Evolutionary conservation across 139 green algal species (phyloP), one percentile per base, ranked within the genome.

Genomic region (Chlorella ohadii): DNA sequence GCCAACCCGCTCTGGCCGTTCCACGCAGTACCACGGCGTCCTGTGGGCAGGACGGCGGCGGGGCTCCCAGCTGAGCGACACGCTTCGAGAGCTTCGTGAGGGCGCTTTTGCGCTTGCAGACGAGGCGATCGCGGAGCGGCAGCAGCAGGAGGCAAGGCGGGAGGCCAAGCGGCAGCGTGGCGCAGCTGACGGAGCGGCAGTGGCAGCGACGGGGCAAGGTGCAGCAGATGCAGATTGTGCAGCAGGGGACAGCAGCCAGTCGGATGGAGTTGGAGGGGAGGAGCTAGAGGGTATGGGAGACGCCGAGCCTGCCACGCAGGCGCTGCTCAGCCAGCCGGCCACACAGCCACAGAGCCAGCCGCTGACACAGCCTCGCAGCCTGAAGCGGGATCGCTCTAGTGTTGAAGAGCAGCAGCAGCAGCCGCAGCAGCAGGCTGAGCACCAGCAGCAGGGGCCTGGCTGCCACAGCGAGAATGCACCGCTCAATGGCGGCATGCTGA

Each of bases 1-100:
- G n/a, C n/a, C n/a, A n/a, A n/a, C n/a, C n/a, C n/a, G n/a, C n/a
- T n/a, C n/a, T n/a, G n/a, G n/a, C n/a, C 51, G 2, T 59, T 9
- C 51, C 3, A 22, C 51, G 15, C 51, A 59, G 63, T 83, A 83
- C 78, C 78, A 83, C 17, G 78, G 78, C 28, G n/a, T 83, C 63
- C 78, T 83, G 36, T 83, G 64, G n/a, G 47, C 78, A 1, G 78
- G 77, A 3, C 63, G 78, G 6, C 63, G 41, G 16, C 63, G 78
- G 3, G 78, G 78, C 3, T 41, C 39, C 2, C 36, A 63, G 1
- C 39, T 70, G 5, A 7, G 16, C 0, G 56, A 74, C 3, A 83
- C 28, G 16, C 39, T 83, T 6, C 17, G 44, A 3, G 78, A 83
- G 78, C 78, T 83, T 28, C 38, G 78, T 4, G 63, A 83, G 78